Evolutionary conservation across 352 stramenopile species (phyloP).

Genomic region (Thalassiosira livingstoniorum): DNA sequence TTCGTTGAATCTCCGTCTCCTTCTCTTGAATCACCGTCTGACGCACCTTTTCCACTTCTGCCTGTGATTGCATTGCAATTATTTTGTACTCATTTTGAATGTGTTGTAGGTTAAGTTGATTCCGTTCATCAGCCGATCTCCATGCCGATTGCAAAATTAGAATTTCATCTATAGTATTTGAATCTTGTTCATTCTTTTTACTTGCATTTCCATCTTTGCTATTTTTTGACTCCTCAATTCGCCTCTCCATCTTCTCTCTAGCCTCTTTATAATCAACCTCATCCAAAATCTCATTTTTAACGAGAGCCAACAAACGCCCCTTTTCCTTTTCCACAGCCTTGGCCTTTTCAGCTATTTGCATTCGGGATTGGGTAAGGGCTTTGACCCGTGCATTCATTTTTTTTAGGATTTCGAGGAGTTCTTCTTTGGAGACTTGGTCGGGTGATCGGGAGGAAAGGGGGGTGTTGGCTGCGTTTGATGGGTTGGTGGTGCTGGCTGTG

Average conservation of each 20-base stretch:
- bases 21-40: constrained; percentile 42
- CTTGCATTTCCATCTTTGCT: too few species aligned
- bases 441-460: constrained; percentile 47
- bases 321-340: constrained; percentile 70
- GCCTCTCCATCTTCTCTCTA: constrained; percentile 19
- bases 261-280: constrained; percentile 52
- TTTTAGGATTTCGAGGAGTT: constrained; percentile 82
- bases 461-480: background rate
- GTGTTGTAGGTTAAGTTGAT: constrained; percentile 68
- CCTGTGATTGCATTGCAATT: constrained; percentile 60
- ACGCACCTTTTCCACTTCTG: constrained; percentile 64
- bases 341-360: constrained; percentile 72
- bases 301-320: constrained; percentile 63
- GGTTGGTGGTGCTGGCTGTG: constrained; percentile 5
- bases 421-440: constrained; percentile 72
- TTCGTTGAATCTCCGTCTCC: constrained; percentile 51
- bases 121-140: constrained; percentile 62
- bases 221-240: too few species aligned
- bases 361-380: constrained; percentile 58
- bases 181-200: background rate
- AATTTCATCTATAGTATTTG: constrained; percentile 56
- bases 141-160: constrained; percentile 71
- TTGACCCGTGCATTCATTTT: constrained; percentile 86
- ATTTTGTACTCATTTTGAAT: constrained; percentile 77
- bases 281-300: constrained; percentile 76